Conservation (phyloP, 768 basidiomycete species). For the Galerina sulciceps region DNA sequence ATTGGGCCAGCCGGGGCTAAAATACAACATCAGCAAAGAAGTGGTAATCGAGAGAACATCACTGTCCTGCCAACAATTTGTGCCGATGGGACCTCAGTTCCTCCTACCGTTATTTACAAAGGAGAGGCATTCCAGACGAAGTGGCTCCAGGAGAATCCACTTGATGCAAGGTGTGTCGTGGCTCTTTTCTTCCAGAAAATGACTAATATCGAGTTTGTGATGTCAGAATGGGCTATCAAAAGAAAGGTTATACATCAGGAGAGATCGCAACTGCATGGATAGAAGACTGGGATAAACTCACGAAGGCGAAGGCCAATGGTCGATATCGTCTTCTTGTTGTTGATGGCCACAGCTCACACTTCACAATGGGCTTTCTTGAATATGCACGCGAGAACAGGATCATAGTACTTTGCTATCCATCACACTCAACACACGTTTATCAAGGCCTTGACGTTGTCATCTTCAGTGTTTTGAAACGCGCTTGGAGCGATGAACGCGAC, state of each 20-base stretch:
- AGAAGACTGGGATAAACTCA: conserved; percentile 34
- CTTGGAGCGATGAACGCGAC: too few species aligned
- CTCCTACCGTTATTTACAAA: conserved; percentile 41
- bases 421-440: conserved; percentile 40
- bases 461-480: too few species aligned
- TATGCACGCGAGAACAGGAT: conserved; percentile 38
- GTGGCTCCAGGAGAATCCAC: conserved; percentile 38
- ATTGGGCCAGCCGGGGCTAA: conserved; percentile 16
- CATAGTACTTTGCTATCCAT: conserved; percentile 38
- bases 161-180: conserved; percentile 31
- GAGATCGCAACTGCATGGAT: conserved; percentile 27
- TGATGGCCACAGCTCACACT: conserved; percentile 40
- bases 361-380: conserved; percentile 33
- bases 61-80: conserved; percentile 40
- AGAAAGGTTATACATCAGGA: conserved; percentile 35
- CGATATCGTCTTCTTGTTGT: too few species aligned
- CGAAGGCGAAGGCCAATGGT: conserved; percentile 30
- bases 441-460: conserved; percentile 49
- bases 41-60: conserved; percentile 33
- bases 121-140: conserved; percentile 16
- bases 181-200: not conserved
- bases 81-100: conserved; percentile 34
- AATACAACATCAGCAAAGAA: conserved; percentile 27
- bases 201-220: not conserved
- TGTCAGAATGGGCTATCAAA: conserved; percentile 20